These are phyloP conservation scores for Floccularia luteovirens DNA, from an alignment of 768 basidiomycete genomes.

Conservation along the genomic window DNA sequence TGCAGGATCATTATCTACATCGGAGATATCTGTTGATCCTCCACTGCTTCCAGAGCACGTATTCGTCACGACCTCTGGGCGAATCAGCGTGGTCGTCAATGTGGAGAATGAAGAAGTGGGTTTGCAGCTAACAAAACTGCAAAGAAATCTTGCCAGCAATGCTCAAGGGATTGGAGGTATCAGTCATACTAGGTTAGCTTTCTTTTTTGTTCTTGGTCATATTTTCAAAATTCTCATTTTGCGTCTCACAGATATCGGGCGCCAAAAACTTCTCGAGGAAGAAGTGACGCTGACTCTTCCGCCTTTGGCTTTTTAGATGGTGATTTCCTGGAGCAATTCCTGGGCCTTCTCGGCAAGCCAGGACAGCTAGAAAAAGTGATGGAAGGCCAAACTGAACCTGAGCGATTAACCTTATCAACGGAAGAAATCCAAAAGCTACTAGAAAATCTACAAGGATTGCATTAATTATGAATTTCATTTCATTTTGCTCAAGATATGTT, in stretches of 20 bases:
- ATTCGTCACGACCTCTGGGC: conserved; percentile 73
- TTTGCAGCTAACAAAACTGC: conserved; percentile 56
- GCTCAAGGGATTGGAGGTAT: conserved; percentile 44
- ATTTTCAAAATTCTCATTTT: too few species aligned
- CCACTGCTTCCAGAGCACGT: conserved; percentile 50
- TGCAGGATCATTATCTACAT: conserved; percentile 47
- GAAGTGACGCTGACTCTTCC: conserved; percentile 46
- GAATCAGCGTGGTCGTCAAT: conserved; percentile 67
- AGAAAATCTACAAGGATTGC: conserved; percentile 48
- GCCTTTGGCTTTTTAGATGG: conserved; percentile 84
- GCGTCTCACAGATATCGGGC: conserved; percentile 51
- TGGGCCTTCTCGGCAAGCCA: conserved; percentile 30
- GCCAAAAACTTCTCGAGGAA: conserved; percentile 49
- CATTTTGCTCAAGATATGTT: too few species aligned
- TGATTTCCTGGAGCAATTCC: conserved; percentile 70
- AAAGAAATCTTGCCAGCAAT: conserved; percentile 65
- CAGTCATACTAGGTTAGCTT: conserved; percentile 52
- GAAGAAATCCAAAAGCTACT: conserved; percentile 35
- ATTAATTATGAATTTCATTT: too few species aligned
- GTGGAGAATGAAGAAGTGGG: conserved; percentile 43
- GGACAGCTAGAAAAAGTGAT: conserved; percentile 43
- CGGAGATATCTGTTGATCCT: conserved; percentile 31
- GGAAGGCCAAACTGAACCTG: conserved; percentile 49
- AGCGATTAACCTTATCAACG: conserved; percentile 40
- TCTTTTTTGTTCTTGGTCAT: neutral